Percentiles rank a stretch among this genome's conserved stretches.
These are phyloP conservation scores for Gossypioides kirkii DNA, from an alignment of 345 rosid genomes.

Conservation along the genomic window DNA sequence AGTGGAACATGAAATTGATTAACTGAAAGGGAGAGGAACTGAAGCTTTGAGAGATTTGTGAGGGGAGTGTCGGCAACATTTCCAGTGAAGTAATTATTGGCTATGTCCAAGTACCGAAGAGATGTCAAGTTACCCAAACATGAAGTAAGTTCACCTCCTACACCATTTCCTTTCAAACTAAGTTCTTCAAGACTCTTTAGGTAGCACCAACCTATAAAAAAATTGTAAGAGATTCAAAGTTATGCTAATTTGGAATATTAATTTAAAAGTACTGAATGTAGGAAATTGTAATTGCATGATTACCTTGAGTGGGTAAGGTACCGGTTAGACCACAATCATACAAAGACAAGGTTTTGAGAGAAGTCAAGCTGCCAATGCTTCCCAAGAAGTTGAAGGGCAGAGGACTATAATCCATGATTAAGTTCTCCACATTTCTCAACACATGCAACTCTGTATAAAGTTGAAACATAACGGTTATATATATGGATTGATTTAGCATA, in stretches of 20 bases:
- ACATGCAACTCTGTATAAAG: background rate
- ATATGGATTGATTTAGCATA: no score
- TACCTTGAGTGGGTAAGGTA: background rate
- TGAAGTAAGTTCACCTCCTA: background rate
- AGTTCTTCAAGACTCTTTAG: background rate
- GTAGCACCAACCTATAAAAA: background rate
- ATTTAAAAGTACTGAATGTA: background rate
- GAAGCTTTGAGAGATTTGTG: slow-evolving; percentile 1
- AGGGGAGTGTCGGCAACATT: background rate
- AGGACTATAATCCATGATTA: background rate
- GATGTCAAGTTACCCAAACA: background rate
- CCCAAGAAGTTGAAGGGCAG: background rate
- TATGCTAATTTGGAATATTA: no score
- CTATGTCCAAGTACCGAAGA: background rate
- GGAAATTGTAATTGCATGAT: background rate
- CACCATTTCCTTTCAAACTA: accelerated
- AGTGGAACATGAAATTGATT: slow-evolving; percentile 7
- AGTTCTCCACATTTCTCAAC: background rate
- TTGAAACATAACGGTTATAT: no score
- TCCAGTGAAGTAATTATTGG: background rate
- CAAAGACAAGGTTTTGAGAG: no score
- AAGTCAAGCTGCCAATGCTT: background rate
- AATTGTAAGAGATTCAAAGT: background rate
- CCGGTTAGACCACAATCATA: background rate
- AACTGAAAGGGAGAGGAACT: background rate